A percentile compares a stretch with the other conserved stretches of the same genome.
phyloP scores from a whole-genome alignment of 163 green algal genomes.

The Dunaliella salina region DNA sequence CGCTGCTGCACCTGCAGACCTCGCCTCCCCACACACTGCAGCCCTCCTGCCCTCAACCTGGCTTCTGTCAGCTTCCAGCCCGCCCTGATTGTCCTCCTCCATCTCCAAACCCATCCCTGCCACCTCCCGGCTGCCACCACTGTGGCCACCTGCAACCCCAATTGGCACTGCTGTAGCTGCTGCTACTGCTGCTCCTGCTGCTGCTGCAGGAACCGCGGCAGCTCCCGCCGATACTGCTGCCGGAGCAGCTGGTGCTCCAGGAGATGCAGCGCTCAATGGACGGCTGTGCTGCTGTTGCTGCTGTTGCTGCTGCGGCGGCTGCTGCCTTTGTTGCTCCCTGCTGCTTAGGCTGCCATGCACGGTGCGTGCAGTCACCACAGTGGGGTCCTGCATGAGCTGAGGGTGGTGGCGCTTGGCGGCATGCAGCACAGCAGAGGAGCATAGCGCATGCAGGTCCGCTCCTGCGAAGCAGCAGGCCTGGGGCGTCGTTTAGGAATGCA shows the following conservation, averaged over 20 bases:
- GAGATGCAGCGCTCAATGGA: too few relatives aligned
- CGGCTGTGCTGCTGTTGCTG: conserved; percentile 3
- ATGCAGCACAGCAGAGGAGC: conserved; percentile 47
- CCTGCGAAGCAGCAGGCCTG: conserved; percentile 23
- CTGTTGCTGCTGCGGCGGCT: too few relatives aligned
- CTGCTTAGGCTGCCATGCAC: too few relatives aligned
- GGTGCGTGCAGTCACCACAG: too few relatives aligned
- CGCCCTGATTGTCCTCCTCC: too few relatives aligned
- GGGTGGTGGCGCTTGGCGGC: conserved; percentile 33
- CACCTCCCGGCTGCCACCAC: too few relatives aligned
- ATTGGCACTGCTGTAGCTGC: conserved; percentile 8
- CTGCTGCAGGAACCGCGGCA: conserved; percentile 4
- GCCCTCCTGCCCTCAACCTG: too few relatives aligned
- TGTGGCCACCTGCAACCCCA: too few relatives aligned
- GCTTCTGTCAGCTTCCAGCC: too few relatives aligned
- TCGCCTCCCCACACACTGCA: too few relatives aligned
- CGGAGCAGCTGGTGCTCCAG: too few relatives aligned
- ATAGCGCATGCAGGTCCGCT: conserved; percentile 61
- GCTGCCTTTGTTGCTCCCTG: neutral
- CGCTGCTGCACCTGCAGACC: neutral
- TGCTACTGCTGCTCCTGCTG: conserved; percentile 9
- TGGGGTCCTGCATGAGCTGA: neutral
- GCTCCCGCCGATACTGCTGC: conserved; percentile 13
- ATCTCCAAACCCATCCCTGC: too few relatives aligned
- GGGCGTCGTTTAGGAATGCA: neutral